Evolutionary conservation across 192 early-diverging fungal species (phyloP), one percentile per base, ranked within the genome.

Genomic region (Rhizoclosmatium sp.): DNA sequence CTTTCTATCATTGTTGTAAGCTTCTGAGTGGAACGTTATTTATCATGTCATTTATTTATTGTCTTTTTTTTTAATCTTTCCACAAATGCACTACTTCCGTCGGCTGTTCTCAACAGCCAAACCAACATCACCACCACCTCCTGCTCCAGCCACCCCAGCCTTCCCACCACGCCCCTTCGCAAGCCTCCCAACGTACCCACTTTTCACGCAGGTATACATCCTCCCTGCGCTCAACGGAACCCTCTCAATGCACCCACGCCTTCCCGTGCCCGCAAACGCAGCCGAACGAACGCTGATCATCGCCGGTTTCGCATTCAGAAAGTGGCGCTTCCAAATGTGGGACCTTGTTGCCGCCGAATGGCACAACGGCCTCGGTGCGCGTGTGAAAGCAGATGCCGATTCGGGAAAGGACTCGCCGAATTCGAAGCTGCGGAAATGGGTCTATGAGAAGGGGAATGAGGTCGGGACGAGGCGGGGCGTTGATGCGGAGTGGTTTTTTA

Each of bases 401-500:
- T 10, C 14, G 10, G 40, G 41, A 10, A 47, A 62, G 31, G 59
- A 59, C 10, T 64, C 45, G 41, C 7, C 67, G 67, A n/a, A 14
- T n/a, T 39, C 67, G 67, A 5, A 4, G 46, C 49, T 69, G 16
- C 7, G 46, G 44, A 40, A 69, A 23, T 9, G 49, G n/a, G 31
- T 72, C 1, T 72, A 44, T 72, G 70, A 72, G 16, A 14, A 39
- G 21, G 86, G 82, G 2, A 89, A 85, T 67, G 47, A 75, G 44
- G 2, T 80, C 19, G 85, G 83, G 16, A 87, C 87, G 21, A 67
- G 87, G 16, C 46, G 62, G 47, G 74, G 75, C 4, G 80, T 77
- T 2, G 83, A 84, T 65, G 73, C 14, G 14, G 88, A 89, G 78
- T 89, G 87, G 62, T 87, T 89, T 58, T 78, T 89, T 31, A 87